phyloP scores from a whole-genome alignment of 805 yeast species.

The Groenewaldozyma tartarivorans region DNA sequence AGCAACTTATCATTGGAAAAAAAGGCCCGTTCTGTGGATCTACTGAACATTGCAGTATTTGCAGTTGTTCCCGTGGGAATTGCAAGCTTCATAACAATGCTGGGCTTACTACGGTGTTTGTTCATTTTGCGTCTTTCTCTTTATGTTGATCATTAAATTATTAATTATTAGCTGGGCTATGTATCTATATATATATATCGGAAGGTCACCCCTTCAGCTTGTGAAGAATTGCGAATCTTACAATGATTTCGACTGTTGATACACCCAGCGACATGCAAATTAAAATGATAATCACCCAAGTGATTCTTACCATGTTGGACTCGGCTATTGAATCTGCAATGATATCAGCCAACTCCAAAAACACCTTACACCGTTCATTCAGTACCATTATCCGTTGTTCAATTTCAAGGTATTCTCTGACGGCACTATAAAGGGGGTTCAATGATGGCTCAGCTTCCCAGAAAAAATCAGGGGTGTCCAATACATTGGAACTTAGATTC shows the following conservation, averaged over 20 bases:
- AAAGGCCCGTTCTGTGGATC: slow-evolving; percentile 63
- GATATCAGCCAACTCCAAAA: slow-evolving; percentile 85
- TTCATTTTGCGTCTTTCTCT: slow-evolving; percentile 62
- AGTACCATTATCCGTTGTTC: slow-evolving; percentile 91
- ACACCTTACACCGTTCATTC: slow-evolving; percentile 89
- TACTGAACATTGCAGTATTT: slow-evolving; percentile 82
- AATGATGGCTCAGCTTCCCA: slow-evolving; percentile 94
- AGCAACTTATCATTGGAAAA: slow-evolving; percentile 39
- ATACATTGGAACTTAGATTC: slow-evolving; percentile 76
- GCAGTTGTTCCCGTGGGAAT: slow-evolving; percentile 98
- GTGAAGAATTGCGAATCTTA: slow-evolving; percentile 35
- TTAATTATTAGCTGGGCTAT: slow-evolving; percentile 1
- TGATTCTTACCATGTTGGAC: slow-evolving; percentile 80
- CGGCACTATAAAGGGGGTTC: slow-evolving; percentile 83
- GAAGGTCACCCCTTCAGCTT: no score
- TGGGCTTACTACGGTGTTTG: slow-evolving; percentile 66
- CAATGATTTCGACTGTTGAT: slow-evolving; percentile 54
- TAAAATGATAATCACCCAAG: slow-evolving; percentile 79
- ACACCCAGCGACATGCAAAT: slow-evolving; percentile 72
- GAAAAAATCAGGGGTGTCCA: slow-evolving; percentile 93
- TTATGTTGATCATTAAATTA: not conserved
- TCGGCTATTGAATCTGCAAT: slow-evolving; percentile 93
- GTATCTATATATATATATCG: no score
- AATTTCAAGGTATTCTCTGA: slow-evolving; percentile 86
- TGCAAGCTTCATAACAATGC: slow-evolving; percentile 89